Evolutionary conservation across 371 early-diverging fungal genomes (phyloP), one percentile per base, ranked within the genome.

Genomic region (Thermomucor indicae-seudaticae): DNA sequence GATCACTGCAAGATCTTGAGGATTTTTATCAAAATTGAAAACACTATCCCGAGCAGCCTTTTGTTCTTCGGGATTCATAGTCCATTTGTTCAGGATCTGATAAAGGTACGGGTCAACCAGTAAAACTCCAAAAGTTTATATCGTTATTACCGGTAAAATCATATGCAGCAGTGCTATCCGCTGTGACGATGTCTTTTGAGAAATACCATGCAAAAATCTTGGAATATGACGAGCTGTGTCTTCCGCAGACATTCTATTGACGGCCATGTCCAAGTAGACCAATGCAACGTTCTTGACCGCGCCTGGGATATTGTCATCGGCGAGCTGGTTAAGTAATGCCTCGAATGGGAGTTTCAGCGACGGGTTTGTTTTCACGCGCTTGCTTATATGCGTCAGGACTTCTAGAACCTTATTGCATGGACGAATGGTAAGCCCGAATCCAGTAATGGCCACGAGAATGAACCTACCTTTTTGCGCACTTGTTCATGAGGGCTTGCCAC

Each of bases 321-420:
- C 51, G 46, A 75, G 80, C 43, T 83, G 79, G 8, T 69, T 59
- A 17, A 81, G 56, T 3, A 92, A 62, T 1, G 80, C 51, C 0
- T 65, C 66, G 0, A 84, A 69, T 0, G 93, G 93, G 16, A 92
- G 57, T 39, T 70, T 72, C 40, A 91, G 75, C 1, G 49, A 55
- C 4, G 69, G 57, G 47, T 78, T 81, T 12, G 88, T 49, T 44
- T 86, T 84, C 38, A 90, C 71, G 41, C 92, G 79, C 52, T 88
- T 90, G 57, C 84, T 89, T 58, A 93, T 80, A 52, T 94, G 95
- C 5, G 85, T 75, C 23, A 93, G 74, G 22, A 95, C 74, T 7
- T 71, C 73, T 58, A 90, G 81, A 30, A 90, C 88, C 85, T 89
- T 50, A 10, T 22, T 31, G n/a, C n/a, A n/a, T n/a, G n/a, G n/a